Percentiles rank a stretch among this genome's conserved stretches.
These are phyloP conservation scores for Colletotrichum shisoi DNA, from an alignment of 2,329 filamentous ascomycete species.

Conservation along the genomic window DNA sequence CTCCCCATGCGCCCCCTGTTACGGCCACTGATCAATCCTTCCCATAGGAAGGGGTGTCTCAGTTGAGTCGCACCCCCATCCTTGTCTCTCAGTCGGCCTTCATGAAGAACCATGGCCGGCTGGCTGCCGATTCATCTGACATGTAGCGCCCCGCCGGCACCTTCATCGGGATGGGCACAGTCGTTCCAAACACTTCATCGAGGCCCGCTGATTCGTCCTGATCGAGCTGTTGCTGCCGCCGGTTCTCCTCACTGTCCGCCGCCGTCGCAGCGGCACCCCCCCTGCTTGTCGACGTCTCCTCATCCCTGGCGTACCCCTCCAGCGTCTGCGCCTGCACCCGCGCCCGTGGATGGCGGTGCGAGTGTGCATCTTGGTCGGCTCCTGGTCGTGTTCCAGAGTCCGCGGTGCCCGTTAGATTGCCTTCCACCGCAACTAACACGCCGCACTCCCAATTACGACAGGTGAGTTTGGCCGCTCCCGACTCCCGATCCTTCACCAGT, in stretches of 20 bases:
- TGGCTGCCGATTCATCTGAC: slow-evolving; percentile 43
- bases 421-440: slow-evolving; percentile 72
- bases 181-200: slow-evolving; percentile 37
- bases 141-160: slow-evolving; percentile 63
- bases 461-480: slow-evolving; percentile 75
- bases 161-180: slow-evolving; percentile 70
- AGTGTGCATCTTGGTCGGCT: slow-evolving; percentile 38
- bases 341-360: slow-evolving; percentile 20
- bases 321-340: slow-evolving; percentile 31
- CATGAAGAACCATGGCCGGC: slow-evolving; percentile 54
- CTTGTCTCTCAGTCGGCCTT: slow-evolving; percentile 29
- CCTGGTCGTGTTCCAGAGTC: slow-evolving; percentile 32
- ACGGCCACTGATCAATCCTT: slow-evolving; percentile 4
- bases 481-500: slow-evolving; percentile 72
- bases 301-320: slow-evolving; percentile 24
- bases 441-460: slow-evolving; percentile 97
- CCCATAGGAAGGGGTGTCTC: slow-evolving; percentile 13
- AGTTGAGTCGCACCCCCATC: slow-evolving; percentile 17
- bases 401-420: slow-evolving; percentile 33
- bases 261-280: neutral
- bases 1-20: neutral
- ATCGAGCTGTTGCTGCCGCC: slow-evolving; percentile 22
- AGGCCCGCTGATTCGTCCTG: slow-evolving; percentile 28
- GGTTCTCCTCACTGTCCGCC: slow-evolving; percentile 12
- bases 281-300: slow-evolving; percentile 36